Conservation (phyloP, 768 basidiomycete species). For the Xerocomellus intermedius region DNA sequence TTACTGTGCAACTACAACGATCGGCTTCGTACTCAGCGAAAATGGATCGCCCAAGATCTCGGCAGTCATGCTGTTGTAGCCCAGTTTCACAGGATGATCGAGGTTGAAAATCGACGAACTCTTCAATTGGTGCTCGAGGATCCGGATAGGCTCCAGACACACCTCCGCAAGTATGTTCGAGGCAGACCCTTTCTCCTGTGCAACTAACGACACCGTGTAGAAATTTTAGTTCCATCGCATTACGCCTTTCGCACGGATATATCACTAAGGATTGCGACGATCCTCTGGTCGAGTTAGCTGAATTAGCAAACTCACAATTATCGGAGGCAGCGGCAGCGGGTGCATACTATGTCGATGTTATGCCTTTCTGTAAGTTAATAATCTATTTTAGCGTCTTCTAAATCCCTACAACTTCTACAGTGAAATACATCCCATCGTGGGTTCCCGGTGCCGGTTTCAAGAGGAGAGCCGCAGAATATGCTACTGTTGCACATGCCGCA, state of each 20-base stretch:
- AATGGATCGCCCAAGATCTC: slow-evolving; percentile 15
- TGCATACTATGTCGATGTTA: slow-evolving; percentile 11
- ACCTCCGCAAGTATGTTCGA: slow-evolving; percentile 15
- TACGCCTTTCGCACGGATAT: slow-evolving; percentile 41
- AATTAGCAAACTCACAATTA: slow-evolving; percentile 24
- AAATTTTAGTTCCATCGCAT: slow-evolving; percentile 25
- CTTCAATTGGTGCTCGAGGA: slow-evolving; percentile 11
- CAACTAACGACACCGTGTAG: neutral
- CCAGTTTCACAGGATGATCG: slow-evolving; percentile 16
- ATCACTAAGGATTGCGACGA: slow-evolving; percentile 35
- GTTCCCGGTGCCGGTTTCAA: slow-evolving; percentile 17
- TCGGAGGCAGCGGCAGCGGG: slow-evolving; percentile 3
- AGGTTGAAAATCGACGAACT: slow-evolving; percentile 15
- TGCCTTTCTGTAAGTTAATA: slow-evolving; percentile 10
- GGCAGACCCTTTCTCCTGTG: neutral
- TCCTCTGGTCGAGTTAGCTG: slow-evolving; percentile 31
- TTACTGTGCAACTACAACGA: slow-evolving; percentile 7
- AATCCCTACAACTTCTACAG: slow-evolving; percentile 1
- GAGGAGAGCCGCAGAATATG: slow-evolving; percentile 5
- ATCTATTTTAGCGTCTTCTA: neutral
- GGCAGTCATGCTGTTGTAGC: slow-evolving; percentile 7
- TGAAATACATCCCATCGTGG: slow-evolving; percentile 23
- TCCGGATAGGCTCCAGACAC: slow-evolving; percentile 2
- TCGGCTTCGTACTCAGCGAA: slow-evolving; percentile 12
- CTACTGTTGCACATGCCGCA: neutral